A percentile compares a stretch with the other conserved stretches of the same genome.
phyloP scores from a whole-genome alignment of 768 basidiomycete genomes.

The Boletus insuetus region DNA sequence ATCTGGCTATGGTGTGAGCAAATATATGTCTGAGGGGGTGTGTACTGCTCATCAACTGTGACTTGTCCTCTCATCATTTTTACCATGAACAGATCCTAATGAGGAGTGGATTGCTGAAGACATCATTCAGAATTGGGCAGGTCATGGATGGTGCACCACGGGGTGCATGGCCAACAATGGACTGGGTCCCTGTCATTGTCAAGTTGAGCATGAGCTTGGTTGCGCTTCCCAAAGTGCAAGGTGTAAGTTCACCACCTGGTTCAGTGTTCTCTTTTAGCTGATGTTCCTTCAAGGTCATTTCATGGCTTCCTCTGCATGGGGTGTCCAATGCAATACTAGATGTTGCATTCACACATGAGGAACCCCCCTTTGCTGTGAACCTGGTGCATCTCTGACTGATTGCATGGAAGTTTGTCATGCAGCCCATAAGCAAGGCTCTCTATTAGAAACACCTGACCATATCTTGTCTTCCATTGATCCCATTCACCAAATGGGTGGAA shows the following conservation, averaged over 20 bases:
- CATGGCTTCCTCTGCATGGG: constrained; percentile 32
- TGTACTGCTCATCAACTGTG: neutral
- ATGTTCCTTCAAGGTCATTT: constrained; percentile 14
- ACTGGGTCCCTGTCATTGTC: constrained; percentile 38
- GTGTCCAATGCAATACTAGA: constrained; percentile 29
- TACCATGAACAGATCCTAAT: constrained; percentile 25
- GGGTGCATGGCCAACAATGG: constrained; percentile 37
- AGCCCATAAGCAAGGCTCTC: constrained; percentile 18
- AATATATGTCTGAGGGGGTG: constrained; percentile 25
- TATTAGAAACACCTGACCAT: constrained; percentile 7
- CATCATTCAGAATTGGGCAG: constrained; percentile 38
- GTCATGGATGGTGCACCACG: constrained; percentile 32
- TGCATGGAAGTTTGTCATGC: constrained; percentile 23
- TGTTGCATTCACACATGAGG: constrained; percentile 23
- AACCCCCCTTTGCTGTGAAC: constrained; percentile 25
- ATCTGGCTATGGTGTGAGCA: constrained; percentile 36
- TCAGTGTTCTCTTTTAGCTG: neutral
- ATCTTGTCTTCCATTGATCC: constrained; percentile 27
- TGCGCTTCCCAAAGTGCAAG: constrained; percentile 29
- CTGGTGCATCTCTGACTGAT: constrained; percentile 36
- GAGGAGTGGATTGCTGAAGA: constrained; percentile 31
- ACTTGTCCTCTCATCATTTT: neutral
- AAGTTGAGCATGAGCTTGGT: constrained; percentile 35
- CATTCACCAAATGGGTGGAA: constrained; percentile 14
- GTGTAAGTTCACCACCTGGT: constrained; percentile 19